phyloP scores from a whole-genome alignment of 371 early-diverging fungal genomes.

The Mucor ambiguus region DNA sequence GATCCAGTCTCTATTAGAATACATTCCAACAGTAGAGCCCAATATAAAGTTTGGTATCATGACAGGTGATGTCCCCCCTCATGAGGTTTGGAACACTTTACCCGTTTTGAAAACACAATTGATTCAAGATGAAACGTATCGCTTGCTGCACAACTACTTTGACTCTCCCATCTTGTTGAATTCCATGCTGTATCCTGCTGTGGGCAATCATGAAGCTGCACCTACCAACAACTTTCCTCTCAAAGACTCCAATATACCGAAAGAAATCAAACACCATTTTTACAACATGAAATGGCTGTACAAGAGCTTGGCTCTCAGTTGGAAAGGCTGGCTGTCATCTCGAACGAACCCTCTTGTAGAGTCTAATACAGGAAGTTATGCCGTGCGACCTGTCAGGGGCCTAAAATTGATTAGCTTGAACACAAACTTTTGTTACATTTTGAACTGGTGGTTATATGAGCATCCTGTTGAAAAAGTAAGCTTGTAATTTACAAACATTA shows the following conservation, averaged over 20 bases:
- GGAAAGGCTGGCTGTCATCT: slow-evolving; percentile 55
- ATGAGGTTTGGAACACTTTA: slow-evolving; percentile 61
- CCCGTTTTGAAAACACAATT: slow-evolving; percentile 42
- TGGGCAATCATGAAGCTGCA: slow-evolving; percentile 63
- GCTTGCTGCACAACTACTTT: slow-evolving; percentile 43
- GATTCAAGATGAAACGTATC: slow-evolving; percentile 44
- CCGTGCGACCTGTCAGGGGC: slow-evolving; percentile 42
- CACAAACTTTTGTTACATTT: slow-evolving; percentile 63
- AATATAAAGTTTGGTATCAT: slow-evolving; percentile 54
- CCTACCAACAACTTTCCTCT: slow-evolving; percentile 55
- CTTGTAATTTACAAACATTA: background rate
- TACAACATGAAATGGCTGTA: slow-evolving; percentile 54
- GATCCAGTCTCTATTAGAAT: slow-evolving; percentile 50
- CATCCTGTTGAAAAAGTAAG: slow-evolving; percentile 27
- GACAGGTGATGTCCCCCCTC: slow-evolving; percentile 69
- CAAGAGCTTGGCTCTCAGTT: slow-evolving; percentile 46
- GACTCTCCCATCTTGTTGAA: slow-evolving; percentile 34
- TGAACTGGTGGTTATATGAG: slow-evolving; percentile 58
- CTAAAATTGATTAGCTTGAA: slow-evolving; percentile 61
- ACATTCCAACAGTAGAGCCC: slow-evolving; percentile 43
- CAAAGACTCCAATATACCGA: slow-evolving; percentile 31
- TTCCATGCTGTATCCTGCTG: slow-evolving; percentile 52
- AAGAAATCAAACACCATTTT: slow-evolving; percentile 24
- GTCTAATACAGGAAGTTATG: slow-evolving; percentile 57
- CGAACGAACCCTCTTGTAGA: slow-evolving; percentile 15